Evolutionary conservation across 2,329 filamentous ascomycete species (phyloP), one percentile per base, ranked within the genome.

Genomic region (Colletotrichum sublineola): DNA sequence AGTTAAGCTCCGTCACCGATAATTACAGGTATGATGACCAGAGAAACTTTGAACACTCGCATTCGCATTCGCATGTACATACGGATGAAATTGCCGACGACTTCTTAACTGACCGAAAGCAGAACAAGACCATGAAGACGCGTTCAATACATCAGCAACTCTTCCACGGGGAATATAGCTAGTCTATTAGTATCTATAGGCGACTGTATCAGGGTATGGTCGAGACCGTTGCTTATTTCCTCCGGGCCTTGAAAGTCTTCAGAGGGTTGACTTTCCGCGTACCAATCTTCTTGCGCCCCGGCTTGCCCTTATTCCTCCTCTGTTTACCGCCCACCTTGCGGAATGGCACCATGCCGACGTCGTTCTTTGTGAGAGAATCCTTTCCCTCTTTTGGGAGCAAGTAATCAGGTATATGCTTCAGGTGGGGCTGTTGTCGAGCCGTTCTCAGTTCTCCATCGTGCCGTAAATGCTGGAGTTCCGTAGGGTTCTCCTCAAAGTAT

Each of bases 401-500:
- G 80, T 99, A 99, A 58, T 98, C 95, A 0, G 96, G 96, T 1
- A 99, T 93, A 81, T 98, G 94, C 83, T 94, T 97, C 75, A 99
- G 85, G 85, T 99, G 96, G 9, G 93, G 89, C 82, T 98, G 95
- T 57, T 95, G 91, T 71, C 94, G 87, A 18, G 95, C 94, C 33
- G 95, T 91, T 73, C 95, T 89, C 68, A 97, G 86, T 81, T 98
- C 96, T 48, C 92, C 92, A 80, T 99, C 96, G 80, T 99, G 96
- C 36, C 96, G 90, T 75, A 98, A 86, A 80, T 97, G 94, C 48
- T 91, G 90, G 75, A 98, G 84, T 79, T 98, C 96, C 42, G 92
- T 91, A 0, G 96, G 96, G 80, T 99, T 98, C 82, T 99, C 96
- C 80, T 98, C 96, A 78, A 98, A 99, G 85, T 98, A 94, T 63